These are phyloP conservation scores for Infundibulicybe gibba DNA, from an alignment of 768 basidiomycete genomes.

Conservation along the genomic window DNA sequence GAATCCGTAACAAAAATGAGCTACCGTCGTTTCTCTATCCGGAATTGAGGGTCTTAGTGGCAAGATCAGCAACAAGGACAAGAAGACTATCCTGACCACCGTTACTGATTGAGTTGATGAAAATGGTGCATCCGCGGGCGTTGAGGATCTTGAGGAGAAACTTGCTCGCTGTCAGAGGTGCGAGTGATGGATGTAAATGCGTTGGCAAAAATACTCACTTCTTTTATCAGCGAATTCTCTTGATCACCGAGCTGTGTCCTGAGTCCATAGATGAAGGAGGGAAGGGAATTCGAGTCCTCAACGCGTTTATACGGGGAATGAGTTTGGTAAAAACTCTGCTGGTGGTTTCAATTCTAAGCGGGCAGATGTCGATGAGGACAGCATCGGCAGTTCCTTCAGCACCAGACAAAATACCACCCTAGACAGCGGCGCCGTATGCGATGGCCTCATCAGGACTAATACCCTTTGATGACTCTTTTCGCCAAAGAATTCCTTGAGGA, in stretches of 20 bases:
- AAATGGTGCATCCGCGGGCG: too few relatives aligned
- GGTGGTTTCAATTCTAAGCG: slow-evolving; percentile 98
- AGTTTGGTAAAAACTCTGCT: slow-evolving; percentile 98
- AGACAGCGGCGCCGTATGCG: slow-evolving; percentile 97
- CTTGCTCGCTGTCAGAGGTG: too few relatives aligned
- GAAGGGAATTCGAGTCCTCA: slow-evolving; percentile 80
- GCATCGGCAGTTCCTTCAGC: slow-evolving; percentile 88
- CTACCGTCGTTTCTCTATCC: too few relatives aligned
- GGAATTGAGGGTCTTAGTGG: too few relatives aligned
- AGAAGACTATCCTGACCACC: too few relatives aligned
- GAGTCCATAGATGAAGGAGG: slow-evolving; percentile 80
- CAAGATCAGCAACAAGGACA: too few relatives aligned
- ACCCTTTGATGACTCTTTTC: slow-evolving; percentile 95
- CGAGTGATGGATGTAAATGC: too few relatives aligned
- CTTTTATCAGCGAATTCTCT: too few relatives aligned
- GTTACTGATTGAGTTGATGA: too few relatives aligned
- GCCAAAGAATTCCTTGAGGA: slow-evolving; percentile 95
- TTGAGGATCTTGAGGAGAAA: too few relatives aligned
- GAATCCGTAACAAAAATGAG: too few relatives aligned
- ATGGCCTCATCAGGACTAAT: slow-evolving; percentile 99
- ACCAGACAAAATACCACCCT: slow-evolving; percentile 96
- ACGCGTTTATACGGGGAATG: slow-evolving; percentile 89
- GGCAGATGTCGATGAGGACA: slow-evolving; percentile 94
- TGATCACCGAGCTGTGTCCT: slow-evolving; percentile 85
- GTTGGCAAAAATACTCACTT: too few relatives aligned